Evolutionary conservation across 305 asterid species (phyloP).

Genomic region (Fraxinus sp.): DNA sequence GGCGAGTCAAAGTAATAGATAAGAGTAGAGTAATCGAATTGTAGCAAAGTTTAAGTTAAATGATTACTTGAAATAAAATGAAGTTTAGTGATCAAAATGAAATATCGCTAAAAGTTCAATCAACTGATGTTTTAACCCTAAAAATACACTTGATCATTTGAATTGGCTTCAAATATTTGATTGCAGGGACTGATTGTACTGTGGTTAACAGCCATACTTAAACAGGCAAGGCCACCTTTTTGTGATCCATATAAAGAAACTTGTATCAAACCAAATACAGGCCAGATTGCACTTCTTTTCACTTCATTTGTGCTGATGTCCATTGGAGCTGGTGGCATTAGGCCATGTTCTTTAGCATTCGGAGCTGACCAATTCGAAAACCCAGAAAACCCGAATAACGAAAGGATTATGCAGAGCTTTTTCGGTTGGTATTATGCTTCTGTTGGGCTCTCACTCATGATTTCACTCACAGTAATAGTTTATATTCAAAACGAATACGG

Average conservation of each 20-base stretch:
- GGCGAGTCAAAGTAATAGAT: background rate
- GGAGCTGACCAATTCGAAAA: constrained; percentile 78
- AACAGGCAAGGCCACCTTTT: constrained; percentile 37
- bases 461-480: constrained; percentile 52
- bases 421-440: constrained; percentile 75
- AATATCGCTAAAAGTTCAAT: background rate
- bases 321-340: constrained; percentile 66
- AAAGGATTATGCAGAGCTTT: constrained; percentile 52
- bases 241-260: constrained; percentile 34
- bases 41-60: background rate
- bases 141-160: background rate
- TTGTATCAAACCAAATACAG: constrained; percentile 42
- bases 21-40: background rate
- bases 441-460: constrained; percentile 50
- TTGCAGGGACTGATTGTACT: constrained; percentile 49
- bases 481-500: constrained; percentile 51
- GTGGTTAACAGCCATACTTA: constrained; percentile 56
- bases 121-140: background rate
- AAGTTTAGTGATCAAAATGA: background rate
- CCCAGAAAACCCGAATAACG: constrained; percentile 50
- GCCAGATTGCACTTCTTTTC: constrained; percentile 52
- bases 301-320: constrained; percentile 55
- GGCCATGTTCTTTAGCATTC: constrained; percentile 77
- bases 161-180: background rate
- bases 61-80: background rate